These are phyloP conservation scores for Rubus parviflorus DNA, from an alignment of 306 rosid genomes.

Conservation along the genomic window DNA sequence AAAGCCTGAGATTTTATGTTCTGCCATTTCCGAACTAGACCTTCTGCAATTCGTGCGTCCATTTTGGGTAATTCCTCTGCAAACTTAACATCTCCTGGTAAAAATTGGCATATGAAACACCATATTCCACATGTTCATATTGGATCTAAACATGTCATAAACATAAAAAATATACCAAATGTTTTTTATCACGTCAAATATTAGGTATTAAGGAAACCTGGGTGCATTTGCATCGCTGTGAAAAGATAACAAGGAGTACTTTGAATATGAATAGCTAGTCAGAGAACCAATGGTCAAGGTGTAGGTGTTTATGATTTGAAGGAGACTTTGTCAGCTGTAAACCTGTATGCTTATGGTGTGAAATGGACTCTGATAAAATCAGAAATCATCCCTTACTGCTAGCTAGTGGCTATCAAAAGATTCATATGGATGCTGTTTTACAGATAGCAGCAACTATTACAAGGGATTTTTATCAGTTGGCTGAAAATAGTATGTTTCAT, in stretches of 20 bases:
- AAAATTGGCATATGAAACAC: background rate
- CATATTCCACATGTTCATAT: background rate
- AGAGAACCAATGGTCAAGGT: background rate
- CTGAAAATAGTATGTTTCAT: background rate
- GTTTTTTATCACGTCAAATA: background rate
- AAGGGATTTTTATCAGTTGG: background rate
- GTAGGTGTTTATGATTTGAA: background rate
- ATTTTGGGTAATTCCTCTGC: conserved; percentile 61
- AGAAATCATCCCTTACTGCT: background rate
- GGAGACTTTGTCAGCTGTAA: background rate
- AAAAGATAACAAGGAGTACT: background rate
- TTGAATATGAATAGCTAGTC: background rate
- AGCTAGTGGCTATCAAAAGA: background rate
- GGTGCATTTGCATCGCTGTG: background rate
- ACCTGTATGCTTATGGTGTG: background rate
- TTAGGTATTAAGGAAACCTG: background rate
- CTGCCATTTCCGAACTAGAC: conserved; percentile 89
- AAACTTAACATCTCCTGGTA: conserved; percentile 44
- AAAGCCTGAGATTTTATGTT: conserved; percentile 79
- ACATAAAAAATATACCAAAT: background rate
- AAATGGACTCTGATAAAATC: background rate
- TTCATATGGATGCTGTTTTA: background rate
- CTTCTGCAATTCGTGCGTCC: conserved; percentile 92
- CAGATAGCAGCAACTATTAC: background rate
- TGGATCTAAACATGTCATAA: background rate